Evolutionary conservation across 192 early-diverging fungal species (phyloP), one percentile per base, ranked within the genome.

Genomic region (Podila horticola): DNA sequence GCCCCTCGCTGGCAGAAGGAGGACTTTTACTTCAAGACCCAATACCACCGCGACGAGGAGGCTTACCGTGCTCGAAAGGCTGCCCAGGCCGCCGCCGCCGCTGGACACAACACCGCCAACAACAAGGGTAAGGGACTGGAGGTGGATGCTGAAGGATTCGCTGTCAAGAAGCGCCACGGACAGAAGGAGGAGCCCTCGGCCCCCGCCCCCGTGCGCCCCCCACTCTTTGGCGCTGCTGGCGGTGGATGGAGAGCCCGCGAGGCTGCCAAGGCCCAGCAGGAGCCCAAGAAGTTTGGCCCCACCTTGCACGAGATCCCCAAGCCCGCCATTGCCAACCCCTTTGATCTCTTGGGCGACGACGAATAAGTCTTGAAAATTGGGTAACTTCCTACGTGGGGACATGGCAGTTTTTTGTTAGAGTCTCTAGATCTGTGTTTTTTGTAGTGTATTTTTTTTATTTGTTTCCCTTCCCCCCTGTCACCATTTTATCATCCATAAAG

Each of bases 231-330:
- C 64, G 66, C 62, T 34, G 65, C 68, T 29, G 30, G 62, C 15
- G 77, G 77, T 33, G 77, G 77, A 55, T 81, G 77, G 77, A 67
- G 77, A 57, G 77, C 77, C 4, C 77, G 77, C 48, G 66, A 73
- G 67, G 77, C 77, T 1, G 77, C 77, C 41, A 81, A 81, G 67
- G 34, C 55, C 29, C 69, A 62, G 57, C 77, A 81, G 66, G 71
- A 72, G 67, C 77, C 77, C 48, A 73, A 72, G 62, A 81, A 73
- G 71, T 81, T 81, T 69, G 77, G 77, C n/a, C 77, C 77, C 17
- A 73, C 77, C 3, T 10, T 81, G 41, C 71, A 81, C 9, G 66
- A 72, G 57, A 60, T 81, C 55, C 66, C 77, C 22, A 81, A 73
- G 45, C 77, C 77, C 24, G 70, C 60, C 9, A 51, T 81, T 28